Evolutionary conservation across 2,329 filamentous ascomycete genomes (phyloP).

Genomic region (Knoxdaviesia proteae): DNA sequence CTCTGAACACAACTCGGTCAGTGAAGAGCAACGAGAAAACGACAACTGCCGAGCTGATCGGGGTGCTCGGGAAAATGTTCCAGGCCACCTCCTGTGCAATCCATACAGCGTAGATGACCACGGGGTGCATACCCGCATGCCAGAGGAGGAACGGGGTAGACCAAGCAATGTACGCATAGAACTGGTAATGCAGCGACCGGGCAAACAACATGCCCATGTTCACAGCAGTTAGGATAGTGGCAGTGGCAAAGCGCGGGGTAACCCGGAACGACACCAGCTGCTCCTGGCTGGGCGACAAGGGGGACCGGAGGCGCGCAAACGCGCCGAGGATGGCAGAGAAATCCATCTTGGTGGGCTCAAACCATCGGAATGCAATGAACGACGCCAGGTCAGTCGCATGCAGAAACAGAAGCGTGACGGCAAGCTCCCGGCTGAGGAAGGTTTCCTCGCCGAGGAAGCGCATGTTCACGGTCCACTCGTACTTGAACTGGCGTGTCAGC

Average conservation of each 20-base stretch:
- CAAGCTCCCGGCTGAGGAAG: constrained; percentile 53
- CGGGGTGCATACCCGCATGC: constrained; percentile 48
- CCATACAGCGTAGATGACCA: constrained; percentile 51
- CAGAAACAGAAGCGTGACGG: constrained; percentile 39
- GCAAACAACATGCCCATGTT: constrained; percentile 69
- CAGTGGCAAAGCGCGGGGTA: constrained; percentile 54
- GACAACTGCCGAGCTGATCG: constrained; percentile 34
- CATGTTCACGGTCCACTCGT: constrained; percentile 99
- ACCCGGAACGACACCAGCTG: constrained; percentile 33
- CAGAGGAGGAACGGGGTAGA: constrained; percentile 72
- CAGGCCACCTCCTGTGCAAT: constrained; percentile 73
- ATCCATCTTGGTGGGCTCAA: constrained; percentile 41
- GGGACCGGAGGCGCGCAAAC: constrained; percentile 20
- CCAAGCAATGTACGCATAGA: constrained; percentile 85
- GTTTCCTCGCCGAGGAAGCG: constrained; percentile 69
- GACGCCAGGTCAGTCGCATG: constrained; percentile 44
- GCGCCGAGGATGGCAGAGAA: constrained; percentile 29
- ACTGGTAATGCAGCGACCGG: constrained; percentile 81
- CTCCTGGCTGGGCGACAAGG: constrained; percentile 31
- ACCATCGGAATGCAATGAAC: constrained; percentile 52
- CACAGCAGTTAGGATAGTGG: constrained; percentile 55
- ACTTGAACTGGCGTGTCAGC: constrained; percentile 75
- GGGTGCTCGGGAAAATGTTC: constrained; percentile 76
- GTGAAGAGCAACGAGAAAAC: constrained; percentile 50
- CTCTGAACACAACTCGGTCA: constrained; percentile 9